phyloP scores from a whole-genome alignment of 805 yeast species.

The Cyberlindnera americana region DNA sequence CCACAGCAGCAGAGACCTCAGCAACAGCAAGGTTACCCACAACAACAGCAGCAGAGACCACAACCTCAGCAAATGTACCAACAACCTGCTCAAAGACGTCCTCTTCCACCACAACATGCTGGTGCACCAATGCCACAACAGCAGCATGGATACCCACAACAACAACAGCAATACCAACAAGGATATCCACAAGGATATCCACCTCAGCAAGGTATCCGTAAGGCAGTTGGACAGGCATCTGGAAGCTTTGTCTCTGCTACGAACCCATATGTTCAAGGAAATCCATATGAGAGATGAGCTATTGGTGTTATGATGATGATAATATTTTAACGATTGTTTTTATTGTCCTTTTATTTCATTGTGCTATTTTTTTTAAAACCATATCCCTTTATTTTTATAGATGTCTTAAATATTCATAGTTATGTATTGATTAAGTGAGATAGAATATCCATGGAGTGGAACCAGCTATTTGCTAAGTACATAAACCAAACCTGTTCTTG shows the following conservation, averaged over 20 bases:
- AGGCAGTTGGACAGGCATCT: slow-evolving; percentile 9
- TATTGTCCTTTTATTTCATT: too few relatives aligned
- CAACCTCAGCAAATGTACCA: slow-evolving; percentile 9
- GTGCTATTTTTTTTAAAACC: too few relatives aligned
- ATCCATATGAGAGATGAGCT: slow-evolving; percentile 14
- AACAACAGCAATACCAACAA: too few relatives aligned
- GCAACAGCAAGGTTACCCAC: slow-evolving; percentile 4
- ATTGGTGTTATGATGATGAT: not conserved
- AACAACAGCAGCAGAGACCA: slow-evolving; percentile 6
- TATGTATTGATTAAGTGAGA: not conserved
- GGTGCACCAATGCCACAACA: too few relatives aligned
- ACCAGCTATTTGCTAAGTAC: slow-evolving; percentile 8
- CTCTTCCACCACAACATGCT: too few relatives aligned
- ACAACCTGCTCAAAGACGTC: too few relatives aligned
- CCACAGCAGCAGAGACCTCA: slow-evolving; percentile 1
- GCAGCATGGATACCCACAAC: slow-evolving; percentile 9
- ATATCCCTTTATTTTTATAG: not conserved
- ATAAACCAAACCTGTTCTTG: slow-evolving; percentile 7
- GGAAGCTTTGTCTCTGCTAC: slow-evolving; percentile 7
- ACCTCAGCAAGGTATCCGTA: slow-evolving; percentile 6
- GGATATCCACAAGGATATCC: slow-evolving; percentile 7
- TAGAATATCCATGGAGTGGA: slow-evolving; percentile 4
- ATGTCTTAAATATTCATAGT: not conserved
- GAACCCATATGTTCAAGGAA: slow-evolving; percentile 15
- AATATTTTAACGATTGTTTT: not conserved